Evolutionary conservation across 106 monocot genomes (phyloP), one percentile per base, ranked within the genome.

Genomic region (Cymbidium sinense): DNA sequence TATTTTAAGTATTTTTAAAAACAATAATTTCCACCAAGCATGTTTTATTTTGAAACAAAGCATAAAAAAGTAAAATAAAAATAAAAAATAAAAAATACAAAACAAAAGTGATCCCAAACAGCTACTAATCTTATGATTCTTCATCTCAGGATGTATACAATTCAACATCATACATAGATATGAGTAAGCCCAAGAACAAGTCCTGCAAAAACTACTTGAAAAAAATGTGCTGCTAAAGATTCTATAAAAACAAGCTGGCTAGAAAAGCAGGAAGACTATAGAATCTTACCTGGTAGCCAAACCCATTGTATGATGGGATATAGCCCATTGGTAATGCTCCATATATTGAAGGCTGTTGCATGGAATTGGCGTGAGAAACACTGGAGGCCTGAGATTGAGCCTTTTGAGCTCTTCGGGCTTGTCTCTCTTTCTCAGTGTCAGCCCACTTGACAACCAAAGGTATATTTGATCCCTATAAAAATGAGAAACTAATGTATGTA

Each of bases 371-470:
- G 75, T 78, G 79, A 44, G 84, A 35, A 70, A 80, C 21, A 84
- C 70, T 87, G 30, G 88, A 85, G n/a, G 78, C 72, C 47, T 90
- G 88, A 64, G 85, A 83, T 70, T 94, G 96, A 81, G 88, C 84
- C 80, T 90, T 98, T 69, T 94, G 93, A 76, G 88, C 87, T 76
- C 84, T 88, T 74, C 98, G 87, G 21, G 92, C 94, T 84, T 90
- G 91, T 64, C 98, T 94, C 88, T 98, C 94, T 80, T 94, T 98
- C 74, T 98, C 98, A 43, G 94, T 98, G 70, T 98, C 98, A 43
- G 98, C 98, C 98, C 98, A 98, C 55, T 94, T 98, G 65, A 98
- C 94, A 87, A 98, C 98, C 83, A 98, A 87, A 70, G 98, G 98
- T 79, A 94, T 89, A 84, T 83, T 94, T 62, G 96, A 94, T 58